Base-by-base conservation (phyloP, 2,329 filamentous ascomycete species). In the Decorospora gaudefroyi region DNA sequence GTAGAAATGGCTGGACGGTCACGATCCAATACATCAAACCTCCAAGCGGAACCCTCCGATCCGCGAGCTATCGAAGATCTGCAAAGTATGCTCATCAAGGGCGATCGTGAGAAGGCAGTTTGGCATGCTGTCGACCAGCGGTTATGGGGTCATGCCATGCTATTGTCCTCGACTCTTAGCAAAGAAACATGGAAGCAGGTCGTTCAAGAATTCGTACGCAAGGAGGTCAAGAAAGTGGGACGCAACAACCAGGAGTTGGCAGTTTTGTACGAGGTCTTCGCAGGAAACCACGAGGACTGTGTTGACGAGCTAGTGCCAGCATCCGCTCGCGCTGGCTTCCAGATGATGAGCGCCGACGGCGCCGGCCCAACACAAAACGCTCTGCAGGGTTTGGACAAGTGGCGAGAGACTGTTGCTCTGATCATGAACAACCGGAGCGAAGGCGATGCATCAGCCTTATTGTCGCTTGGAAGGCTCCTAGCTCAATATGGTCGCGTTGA, bases 81-180 rank as follows among this genome's bases (percentile, higher is more conserved):
- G 32, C 86, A 88, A 18, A 84, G 79, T 31, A 78, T 84, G 59
- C 78, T 99, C 4, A 77, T 95, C 6, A 76, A 82, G 41, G 93
- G 95, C 7, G 86, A 97, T 32, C 83, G 90, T 15, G 90, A 96
- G 63, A 89, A 91, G 57, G 93, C 93, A 4, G 88, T 95, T 0
- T 97, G 92, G 92, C 79, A 87, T 53, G 91, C 93, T 4, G 92
- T 90, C 21, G 93, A 99, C 68, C 90, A 91, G 68, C 84, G 91
- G 34, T 76, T 99, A 2, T 99, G 95, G 95, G 93, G 90, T 2
- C 95, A 99, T 69, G 95, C 93, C 3, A 87, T 99, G 80, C 78
- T 99, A 13, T 86, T 99, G 23, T 87, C 93, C 69, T 95, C 72
- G 5, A 93, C 89, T 1, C 77, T 88, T 33, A 87, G 89, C 15